A percentile compares a stretch with the other conserved stretches of the same genome.
These are phyloP conservation scores for Phytopythium delawarense DNA, from an alignment of 352 stramenopile genomes.

Conservation along the genomic window DNA sequence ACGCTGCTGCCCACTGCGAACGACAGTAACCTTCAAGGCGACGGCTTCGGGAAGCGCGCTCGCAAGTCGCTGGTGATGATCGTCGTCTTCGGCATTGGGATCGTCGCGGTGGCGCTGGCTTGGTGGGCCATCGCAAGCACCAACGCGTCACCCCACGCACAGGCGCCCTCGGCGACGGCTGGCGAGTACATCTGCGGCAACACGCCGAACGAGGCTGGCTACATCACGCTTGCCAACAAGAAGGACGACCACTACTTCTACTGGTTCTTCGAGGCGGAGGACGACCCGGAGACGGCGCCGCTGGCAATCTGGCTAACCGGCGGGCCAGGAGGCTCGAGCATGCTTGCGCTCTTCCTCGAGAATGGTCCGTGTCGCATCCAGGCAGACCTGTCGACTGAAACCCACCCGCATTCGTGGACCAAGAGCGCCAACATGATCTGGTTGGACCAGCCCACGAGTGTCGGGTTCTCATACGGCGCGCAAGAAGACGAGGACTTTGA, in stretches of 20 bases:
- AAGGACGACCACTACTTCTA: constrained; percentile 53
- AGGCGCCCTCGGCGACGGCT: not conserved
- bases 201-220: constrained; percentile 14
- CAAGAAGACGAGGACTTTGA: constrained; percentile 27
- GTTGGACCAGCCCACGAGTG: constrained; percentile 45
- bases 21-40: not conserved
- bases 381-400: constrained; percentile 22
- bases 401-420: constrained; percentile 50
- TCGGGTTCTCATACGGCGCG: constrained; percentile 28
- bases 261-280: constrained; percentile 38
- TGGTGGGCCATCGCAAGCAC: not conserved
- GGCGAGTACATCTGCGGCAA: not conserved
- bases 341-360: constrained; percentile 39
- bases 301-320: constrained; percentile 53
- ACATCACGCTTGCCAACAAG: constrained; percentile 42
- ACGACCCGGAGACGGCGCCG: constrained; percentile 27
- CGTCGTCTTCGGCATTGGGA: not conserved
- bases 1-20: not conserved
- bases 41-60: not conserved
- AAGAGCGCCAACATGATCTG: constrained; percentile 46
- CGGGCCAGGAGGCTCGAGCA: constrained; percentile 33
- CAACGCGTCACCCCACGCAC: not conserved
- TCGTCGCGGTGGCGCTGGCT: not conserved
- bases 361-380: constrained; percentile 53
- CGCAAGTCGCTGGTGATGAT: not conserved